Conservation (phyloP, 179 eudicot species). For the Silene vulgaris region DNA sequence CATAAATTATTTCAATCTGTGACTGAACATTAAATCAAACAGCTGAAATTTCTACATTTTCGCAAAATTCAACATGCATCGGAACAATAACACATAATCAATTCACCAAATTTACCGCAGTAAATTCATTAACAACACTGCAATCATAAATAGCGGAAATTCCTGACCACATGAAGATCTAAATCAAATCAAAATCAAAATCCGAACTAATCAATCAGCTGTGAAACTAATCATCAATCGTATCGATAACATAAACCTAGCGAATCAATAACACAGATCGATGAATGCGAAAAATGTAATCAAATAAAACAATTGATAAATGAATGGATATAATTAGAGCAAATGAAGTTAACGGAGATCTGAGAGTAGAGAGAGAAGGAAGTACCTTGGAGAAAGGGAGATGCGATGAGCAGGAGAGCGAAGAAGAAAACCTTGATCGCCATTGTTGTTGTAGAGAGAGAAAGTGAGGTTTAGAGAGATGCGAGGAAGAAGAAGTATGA, state of each 20-base stretch:
- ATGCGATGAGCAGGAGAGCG: constrained; percentile 48
- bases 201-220: not conserved
- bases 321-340: not conserved
- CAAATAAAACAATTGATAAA: not conserved
- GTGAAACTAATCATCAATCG: not conserved
- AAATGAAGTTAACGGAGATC: constrained; percentile 22
- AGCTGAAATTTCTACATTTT: not conserved
- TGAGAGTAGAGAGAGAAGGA: not conserved
- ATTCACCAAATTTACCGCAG: not conserved
- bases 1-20: not conserved
- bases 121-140: not conserved
- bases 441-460: constrained; percentile 26
- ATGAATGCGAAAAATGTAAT: not conserved
- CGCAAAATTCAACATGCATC: constrained; percentile 1
- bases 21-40: not conserved
- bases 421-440: constrained; percentile 45
- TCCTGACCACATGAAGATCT: constrained; percentile 28
- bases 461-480: constrained; percentile 3
- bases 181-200: not conserved
- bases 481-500: not conserved
- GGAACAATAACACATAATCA: not conserved
- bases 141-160: not conserved
- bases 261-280: not conserved
- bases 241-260: not conserved
- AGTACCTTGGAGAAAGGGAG: constrained; percentile 55